Evolutionary conservation across 768 basidiomycete genomes (phyloP).

Genomic region (Mycena leptocephala): DNA sequence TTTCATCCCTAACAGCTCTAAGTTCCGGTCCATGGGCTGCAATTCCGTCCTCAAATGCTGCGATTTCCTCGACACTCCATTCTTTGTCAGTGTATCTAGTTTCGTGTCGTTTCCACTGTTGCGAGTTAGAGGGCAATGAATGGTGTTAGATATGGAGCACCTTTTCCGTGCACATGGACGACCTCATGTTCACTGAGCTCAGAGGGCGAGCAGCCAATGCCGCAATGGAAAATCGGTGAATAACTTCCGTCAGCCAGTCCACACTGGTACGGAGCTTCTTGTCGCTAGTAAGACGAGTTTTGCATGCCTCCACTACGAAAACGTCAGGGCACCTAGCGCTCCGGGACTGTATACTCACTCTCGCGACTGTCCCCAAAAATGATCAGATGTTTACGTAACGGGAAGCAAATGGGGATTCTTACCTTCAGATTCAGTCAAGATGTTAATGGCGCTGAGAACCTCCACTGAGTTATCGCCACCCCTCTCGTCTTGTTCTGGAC

Average conservation of each 20-base stretch:
- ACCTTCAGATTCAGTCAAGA: slow-evolving; percentile 81
- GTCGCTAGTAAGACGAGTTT: slow-evolving; percentile 69
- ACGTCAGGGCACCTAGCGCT: slow-evolving; percentile 19
- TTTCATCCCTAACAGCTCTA: slow-evolving; percentile 82
- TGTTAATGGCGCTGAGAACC: slow-evolving; percentile 75
- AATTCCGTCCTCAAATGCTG: slow-evolving; percentile 86
- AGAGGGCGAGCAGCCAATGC: slow-evolving; percentile 71
- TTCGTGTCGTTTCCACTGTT: slow-evolving; percentile 83
- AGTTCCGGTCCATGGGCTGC: slow-evolving; percentile 84
- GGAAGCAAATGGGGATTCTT: slow-evolving; percentile 47
- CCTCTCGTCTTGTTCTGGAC: slow-evolving; percentile 72
- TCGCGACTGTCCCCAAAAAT: slow-evolving; percentile 63
- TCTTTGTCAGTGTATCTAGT: slow-evolving; percentile 78
- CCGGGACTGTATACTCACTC: no score
- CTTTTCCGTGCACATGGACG: slow-evolving; percentile 73
- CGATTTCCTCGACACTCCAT: slow-evolving; percentile 80
- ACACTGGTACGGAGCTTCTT: slow-evolving; percentile 70
- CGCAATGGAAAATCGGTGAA: slow-evolving; percentile 82
- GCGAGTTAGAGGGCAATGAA: slow-evolving; percentile 2
- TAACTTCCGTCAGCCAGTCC: slow-evolving; percentile 88
- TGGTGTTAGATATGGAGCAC: slow-evolving; percentile 51
- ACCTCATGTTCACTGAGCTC: slow-evolving; percentile 76
- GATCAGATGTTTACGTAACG: slow-evolving; percentile 40
- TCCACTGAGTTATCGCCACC: slow-evolving; percentile 84
- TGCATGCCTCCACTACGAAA: slow-evolving; percentile 77